Conservation (phyloP, 306 rosid species). For the Glycine latifolia region DNA sequence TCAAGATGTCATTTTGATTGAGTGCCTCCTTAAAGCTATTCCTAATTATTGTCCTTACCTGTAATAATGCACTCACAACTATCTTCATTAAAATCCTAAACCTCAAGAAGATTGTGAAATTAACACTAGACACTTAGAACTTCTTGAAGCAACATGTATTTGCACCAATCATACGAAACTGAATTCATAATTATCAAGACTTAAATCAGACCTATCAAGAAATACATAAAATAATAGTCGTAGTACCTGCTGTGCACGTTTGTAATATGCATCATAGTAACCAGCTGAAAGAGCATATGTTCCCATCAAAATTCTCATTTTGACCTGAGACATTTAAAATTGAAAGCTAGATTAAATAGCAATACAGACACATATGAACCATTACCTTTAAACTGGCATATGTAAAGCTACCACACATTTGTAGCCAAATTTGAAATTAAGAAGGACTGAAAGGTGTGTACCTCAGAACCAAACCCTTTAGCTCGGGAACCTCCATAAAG, state of each 20-base stretch:
- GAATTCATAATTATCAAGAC: conserved; percentile 35
- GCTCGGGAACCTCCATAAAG: conserved; percentile 87
- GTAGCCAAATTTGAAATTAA: conserved; percentile 31
- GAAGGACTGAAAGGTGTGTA: conserved; percentile 44
- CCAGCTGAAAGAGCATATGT: conserved; percentile 98
- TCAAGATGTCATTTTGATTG: conserved; percentile 80
- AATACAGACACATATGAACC: conserved; percentile 31
- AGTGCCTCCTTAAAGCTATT: conserved; percentile 90
- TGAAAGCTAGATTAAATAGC: conserved; percentile 19
- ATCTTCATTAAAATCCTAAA: conserved; percentile 42
- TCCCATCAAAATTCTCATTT: conserved; percentile 95
- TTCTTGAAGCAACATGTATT: conserved; percentile 37
- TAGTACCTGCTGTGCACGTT: conserved; percentile 96
- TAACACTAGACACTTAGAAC: conserved; percentile 4
- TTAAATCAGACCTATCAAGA: conserved; percentile 20
- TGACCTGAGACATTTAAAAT: conserved; percentile 68
- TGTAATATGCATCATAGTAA: conserved; percentile 98
- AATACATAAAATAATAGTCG: conserved; percentile 24
- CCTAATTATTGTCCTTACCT: conserved; percentile 94
- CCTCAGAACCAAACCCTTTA: conserved; percentile 94
- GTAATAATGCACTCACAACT: conserved; percentile 49
- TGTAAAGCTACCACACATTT: conserved; percentile 25
- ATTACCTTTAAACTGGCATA: conserved; percentile 10
- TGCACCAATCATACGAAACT: conserved; percentile 19
- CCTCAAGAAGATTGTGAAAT: conserved; percentile 1